Base-by-base conservation (phyloP, 306 rosid genomes). In the Heteromeles arbutifolia region DNA sequence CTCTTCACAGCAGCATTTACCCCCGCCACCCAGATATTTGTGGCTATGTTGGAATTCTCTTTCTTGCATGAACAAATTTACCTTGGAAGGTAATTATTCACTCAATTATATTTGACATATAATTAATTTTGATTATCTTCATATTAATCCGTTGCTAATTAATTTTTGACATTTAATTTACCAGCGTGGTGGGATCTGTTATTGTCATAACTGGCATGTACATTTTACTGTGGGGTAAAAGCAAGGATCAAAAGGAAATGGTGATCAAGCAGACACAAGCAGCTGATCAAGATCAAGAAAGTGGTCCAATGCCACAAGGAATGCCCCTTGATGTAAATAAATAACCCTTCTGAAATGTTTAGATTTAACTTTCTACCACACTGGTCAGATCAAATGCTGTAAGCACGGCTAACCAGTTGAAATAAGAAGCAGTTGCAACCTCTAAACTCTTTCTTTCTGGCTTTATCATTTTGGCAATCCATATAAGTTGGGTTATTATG, bases 1-100 rank as follows among this genome's bases (percentile, higher is more conserved):
- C 91, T 95, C 70, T 92, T 90, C 68, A 90, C 98, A 3, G 80
- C 95, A 61, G 92, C 98, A 65, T 90, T 90, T 75, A 86, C 90
- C 15, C 97, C 98, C 61, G 79, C 81, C 79, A 69, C 87, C 25
- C 93, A 94, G 82, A 80, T 87, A 59, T 88, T 87, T 82, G 93
- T 88, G 45, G 95, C 97, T 3, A 29, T 88, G 41, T 82, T 94
- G 50, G 93, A 86, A 69, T 86, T 84, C 87, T 78, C 82, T 22
- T 67, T 89, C 82, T 78, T 92, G 24, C 88, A 92, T 57, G 98
- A 87, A 80, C 90, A 85, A 80, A 83, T 92, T 76, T 89, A 90
- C 80, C 75, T 89, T 24, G 98, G 97, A 84, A 94, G 97, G 98
- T 59, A 25, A 59, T 59, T 59, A 22, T 91, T 75, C 52, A 70